Evolutionary conservation across 176 grass and related monocot species (phyloP), one percentile per base, ranked within the genome.

Genomic region (Eleusine indica): DNA sequence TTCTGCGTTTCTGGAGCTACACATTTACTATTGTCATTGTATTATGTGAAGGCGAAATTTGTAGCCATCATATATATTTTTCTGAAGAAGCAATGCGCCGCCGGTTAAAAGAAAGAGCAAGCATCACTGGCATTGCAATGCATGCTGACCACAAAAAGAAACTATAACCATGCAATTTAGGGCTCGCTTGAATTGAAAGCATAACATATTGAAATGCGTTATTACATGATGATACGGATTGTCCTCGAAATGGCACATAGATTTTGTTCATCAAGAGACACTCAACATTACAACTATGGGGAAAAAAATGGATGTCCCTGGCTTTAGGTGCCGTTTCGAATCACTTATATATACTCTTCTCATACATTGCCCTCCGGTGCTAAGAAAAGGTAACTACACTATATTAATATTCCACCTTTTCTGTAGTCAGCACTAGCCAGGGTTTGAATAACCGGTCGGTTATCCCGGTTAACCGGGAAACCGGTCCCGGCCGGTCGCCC

Each of bases 281-380:
- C 49, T 16, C 49, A 71, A 64, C 29, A 64, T 39, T 81, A 81
- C 60, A 63, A 10, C 9, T 12, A 29, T 12, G 71, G 9, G 9
- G 2, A 35, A 19, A 22, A 46, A 39, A 41, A 70, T 64, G 25
- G 19, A 7, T 41, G 70, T 42, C 63, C 76, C 64, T 71, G 78
- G 42, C 28, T 72, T 88, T 58, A 83, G 80, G 47, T 87, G 49
- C 85, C 72, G 71, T 78, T 78, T 74, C n/a, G 67, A 82, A 82
- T 83, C 74, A 87, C 66, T 47, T 47, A 17, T 78, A 25, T 47
- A 17, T 78, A 25, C 56, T 54, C 11, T 47, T 15, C 72, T 39
- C 46, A 54, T 80, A 30, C 46, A 78, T 70, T 80, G 32, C 44
- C 21, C 73, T 47, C 56, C 28, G 49, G 71, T 81, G 67, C 56